phyloP scores from a whole-genome alignment of 352 stramenopile genomes.

The Phytophthora sp. region DNA sequence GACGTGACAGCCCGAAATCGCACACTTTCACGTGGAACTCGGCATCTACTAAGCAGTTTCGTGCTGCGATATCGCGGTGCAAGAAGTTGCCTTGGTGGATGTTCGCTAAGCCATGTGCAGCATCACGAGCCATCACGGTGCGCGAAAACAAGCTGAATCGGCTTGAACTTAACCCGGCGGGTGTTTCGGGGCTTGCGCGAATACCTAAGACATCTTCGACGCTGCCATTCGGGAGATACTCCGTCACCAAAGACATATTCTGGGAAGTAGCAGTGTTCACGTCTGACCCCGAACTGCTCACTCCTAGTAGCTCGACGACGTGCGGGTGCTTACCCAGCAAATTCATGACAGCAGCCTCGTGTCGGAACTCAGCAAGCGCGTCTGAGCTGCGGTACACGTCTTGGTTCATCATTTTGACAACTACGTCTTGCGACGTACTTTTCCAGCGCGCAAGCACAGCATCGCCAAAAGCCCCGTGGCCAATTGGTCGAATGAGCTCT shows the following conservation, averaged over 20 bases:
- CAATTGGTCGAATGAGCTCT: constrained; percentile 62
- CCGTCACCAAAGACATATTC: constrained; percentile 61
- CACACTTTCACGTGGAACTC: constrained; percentile 76
- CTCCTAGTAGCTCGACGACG: constrained; percentile 68
- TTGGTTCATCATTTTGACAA: constrained; percentile 65
- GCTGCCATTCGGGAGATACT: constrained; percentile 74
- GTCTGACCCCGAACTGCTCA: constrained; percentile 28
- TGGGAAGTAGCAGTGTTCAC: neutral
- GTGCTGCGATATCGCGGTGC: constrained; percentile 70
- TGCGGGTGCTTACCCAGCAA: constrained; percentile 78
- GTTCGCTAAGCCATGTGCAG: constrained; percentile 66
- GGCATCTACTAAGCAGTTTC: constrained; percentile 70
- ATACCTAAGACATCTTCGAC: constrained; percentile 54
- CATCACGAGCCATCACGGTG: constrained; percentile 72
- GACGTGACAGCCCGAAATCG: constrained; percentile 71
- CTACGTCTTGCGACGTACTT: constrained; percentile 52
- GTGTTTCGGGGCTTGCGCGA: neutral
- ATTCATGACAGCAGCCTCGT: constrained; percentile 78
- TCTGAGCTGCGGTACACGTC: constrained; percentile 53
- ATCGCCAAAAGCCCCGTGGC: constrained; percentile 70
- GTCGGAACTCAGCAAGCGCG: constrained; percentile 56
- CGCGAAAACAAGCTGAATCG: constrained; percentile 55
- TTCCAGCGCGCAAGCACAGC: constrained; percentile 69
- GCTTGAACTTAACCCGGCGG: neutral
- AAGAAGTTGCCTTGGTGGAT: constrained; percentile 70